phyloP scores from a whole-genome alignment of 1,284 basidiomycete species.

The Porogramme epimiltina region DNA sequence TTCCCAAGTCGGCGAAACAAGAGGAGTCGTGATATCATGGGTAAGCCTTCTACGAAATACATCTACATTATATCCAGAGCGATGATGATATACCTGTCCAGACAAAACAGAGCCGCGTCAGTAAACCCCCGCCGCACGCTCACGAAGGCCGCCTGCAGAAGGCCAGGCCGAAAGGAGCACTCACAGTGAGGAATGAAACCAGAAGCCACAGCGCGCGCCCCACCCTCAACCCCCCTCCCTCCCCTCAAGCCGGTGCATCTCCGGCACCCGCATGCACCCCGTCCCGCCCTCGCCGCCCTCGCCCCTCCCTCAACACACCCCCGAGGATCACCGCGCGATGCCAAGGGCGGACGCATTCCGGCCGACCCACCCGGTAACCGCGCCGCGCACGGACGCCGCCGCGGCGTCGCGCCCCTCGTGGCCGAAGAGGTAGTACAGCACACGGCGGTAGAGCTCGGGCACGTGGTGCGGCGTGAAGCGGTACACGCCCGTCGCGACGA shows the following conservation, averaged over 20 bases:
- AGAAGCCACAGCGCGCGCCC: neutral
- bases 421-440: slow-evolving; percentile 40
- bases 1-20: no score
- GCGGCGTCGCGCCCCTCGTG: slow-evolving; percentile 22
- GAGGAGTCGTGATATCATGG: no score
- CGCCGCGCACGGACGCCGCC: slow-evolving; percentile 4
- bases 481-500: slow-evolving; percentile 35
- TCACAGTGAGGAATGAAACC: neutral
- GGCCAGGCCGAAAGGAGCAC: neutral
- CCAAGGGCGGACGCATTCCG: slow-evolving; percentile 8
- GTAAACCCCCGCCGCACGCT: no score
- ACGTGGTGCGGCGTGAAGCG: slow-evolving; percentile 39
- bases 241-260: neutral
- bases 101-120: no score
- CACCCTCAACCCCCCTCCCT: neutral
- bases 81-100: no score
- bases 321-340: neutral
- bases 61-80: no score
- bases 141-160: neutral
- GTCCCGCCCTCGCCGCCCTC: no score
- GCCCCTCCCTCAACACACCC: neutral
- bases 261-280: neutral
- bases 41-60: no score
- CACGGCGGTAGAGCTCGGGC: slow-evolving; percentile 32
- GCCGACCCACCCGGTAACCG: slow-evolving; percentile 11